These are phyloP conservation scores for Penicillium sp. DNA, from an alignment of 2,329 filamentous ascomycete genomes.

Conservation along the genomic window DNA sequence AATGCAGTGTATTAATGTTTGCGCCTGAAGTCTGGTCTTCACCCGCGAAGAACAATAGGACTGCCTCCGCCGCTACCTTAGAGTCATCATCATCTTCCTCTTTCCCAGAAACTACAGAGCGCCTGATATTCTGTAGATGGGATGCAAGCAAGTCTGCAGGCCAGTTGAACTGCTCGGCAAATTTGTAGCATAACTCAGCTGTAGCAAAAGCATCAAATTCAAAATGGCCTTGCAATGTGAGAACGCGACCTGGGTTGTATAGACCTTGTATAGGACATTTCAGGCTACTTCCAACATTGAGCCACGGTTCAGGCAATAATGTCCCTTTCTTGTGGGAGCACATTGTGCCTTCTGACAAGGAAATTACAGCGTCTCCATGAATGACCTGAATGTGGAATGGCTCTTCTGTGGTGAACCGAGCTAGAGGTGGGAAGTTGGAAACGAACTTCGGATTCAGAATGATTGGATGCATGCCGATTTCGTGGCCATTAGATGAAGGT, in stretches of 20 bases:
- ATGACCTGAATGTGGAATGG: constrained; percentile 29
- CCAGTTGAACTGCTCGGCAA: constrained; percentile 21
- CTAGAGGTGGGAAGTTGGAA: constrained; percentile 2
- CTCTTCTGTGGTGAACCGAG: background rate
- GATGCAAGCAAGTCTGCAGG: constrained; percentile 3
- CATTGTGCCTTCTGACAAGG: background rate
- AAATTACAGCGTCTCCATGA: constrained; percentile 31
- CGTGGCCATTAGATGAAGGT: constrained; percentile 22
- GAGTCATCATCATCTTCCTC: constrained; percentile 29
- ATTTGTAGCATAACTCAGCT: constrained; percentile 22
- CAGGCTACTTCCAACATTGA: constrained; percentile 22
- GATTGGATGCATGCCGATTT: constrained; percentile 28
- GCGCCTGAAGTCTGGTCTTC: background rate
- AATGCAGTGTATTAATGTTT: background rate
- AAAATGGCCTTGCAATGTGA: constrained; percentile 30
- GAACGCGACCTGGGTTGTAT: constrained; percentile 21
- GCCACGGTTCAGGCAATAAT: constrained; percentile 18
- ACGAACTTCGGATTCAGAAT: constrained; percentile 18
- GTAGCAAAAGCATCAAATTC: constrained; percentile 27
- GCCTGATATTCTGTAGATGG: constrained; percentile 20
- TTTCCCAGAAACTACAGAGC: constrained; percentile 1
- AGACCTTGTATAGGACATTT: constrained; percentile 26
- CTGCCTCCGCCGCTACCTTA: constrained; percentile 27
- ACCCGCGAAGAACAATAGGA: constrained; percentile 28
- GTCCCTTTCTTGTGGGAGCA: background rate